These are phyloP conservation scores for Scalesia atractyloides DNA, from an alignment of 129 eudicot species.

Conservation along the genomic window DNA sequence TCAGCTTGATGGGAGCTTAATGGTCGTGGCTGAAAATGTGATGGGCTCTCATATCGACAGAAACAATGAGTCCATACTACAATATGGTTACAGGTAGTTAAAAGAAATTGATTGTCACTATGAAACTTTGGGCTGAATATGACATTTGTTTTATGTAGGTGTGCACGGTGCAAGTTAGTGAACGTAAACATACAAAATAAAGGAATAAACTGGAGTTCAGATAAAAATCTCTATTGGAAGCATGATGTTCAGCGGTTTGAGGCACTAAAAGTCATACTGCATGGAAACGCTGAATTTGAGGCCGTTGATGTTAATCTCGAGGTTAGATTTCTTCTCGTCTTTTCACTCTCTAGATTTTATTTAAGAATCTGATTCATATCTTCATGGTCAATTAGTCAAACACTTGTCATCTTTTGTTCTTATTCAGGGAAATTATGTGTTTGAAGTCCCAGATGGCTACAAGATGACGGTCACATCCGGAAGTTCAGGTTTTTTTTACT, in stretches of 20 bases:
- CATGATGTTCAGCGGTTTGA: constrained; percentile 82
- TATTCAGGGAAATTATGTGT: constrained; percentile 90
- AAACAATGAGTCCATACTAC: constrained; percentile 63
- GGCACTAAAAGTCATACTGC: constrained; percentile 70
- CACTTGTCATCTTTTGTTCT: constrained; percentile 1
- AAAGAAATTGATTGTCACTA: not conserved
- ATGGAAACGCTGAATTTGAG: constrained; percentile 99
- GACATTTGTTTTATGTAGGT: constrained; percentile 47
- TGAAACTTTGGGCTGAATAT: constrained; percentile 16
- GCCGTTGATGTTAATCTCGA: constrained; percentile 73
- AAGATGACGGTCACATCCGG: constrained; percentile 72
- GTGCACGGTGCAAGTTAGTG: constrained; percentile 82
- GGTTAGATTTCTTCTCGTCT: constrained; percentile 49
- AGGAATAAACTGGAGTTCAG: constrained; percentile 89
- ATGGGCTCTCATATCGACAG: constrained; percentile 58
- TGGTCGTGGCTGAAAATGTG: constrained; percentile 70
- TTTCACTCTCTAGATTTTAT: constrained; percentile 8
- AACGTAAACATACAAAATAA: constrained; percentile 71
- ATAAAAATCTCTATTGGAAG: constrained; percentile 81
- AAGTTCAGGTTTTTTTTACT: constrained; percentile 57
- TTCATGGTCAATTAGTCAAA: constrained; percentile 16
- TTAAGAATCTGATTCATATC: constrained; percentile 16
- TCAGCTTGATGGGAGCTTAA: constrained; percentile 93
- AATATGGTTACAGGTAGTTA: constrained; percentile 82
- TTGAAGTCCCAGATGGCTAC: constrained; percentile 95